phyloP scores from a whole-genome alignment of 1,284 basidiomycete species.

The Puccinia polysora region DNA sequence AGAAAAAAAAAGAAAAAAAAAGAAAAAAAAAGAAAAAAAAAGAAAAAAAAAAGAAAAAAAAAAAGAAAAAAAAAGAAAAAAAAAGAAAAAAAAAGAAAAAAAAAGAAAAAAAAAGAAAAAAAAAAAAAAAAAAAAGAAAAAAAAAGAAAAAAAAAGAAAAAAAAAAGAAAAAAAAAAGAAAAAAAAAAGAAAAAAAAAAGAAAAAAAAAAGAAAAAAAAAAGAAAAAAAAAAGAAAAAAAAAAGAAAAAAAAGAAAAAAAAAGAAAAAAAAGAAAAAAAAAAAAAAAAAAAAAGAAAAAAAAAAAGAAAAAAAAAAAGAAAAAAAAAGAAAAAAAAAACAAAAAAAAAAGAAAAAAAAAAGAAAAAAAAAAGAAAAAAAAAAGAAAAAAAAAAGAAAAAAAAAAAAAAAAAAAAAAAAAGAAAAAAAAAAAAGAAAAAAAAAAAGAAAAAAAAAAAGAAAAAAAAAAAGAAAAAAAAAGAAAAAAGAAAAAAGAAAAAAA shows the following conservation, averaged over 20 bases:
- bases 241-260: slow-evolving; percentile 7
- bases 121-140: not conserved
- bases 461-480: not conserved
- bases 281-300: not conserved
- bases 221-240: not conserved
- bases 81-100: not conserved
- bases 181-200: slow-evolving; percentile 25
- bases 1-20: slow-evolving; percentile 18
- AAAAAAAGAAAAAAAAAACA: slow-evolving; percentile 4
- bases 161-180: not conserved
- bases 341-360: slow-evolving; percentile 15
- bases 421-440: slow-evolving; percentile 4
- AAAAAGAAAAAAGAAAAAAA: no score
- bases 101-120: not conserved
- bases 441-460: slow-evolving; percentile 2
- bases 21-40: not conserved
- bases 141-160: not conserved
- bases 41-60: not conserved
- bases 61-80: not conserved
- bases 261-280: not conserved
- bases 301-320: not conserved
- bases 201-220: not conserved
- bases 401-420: slow-evolving; percentile 3
- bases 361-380: slow-evolving; percentile 13
- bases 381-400: slow-evolving; percentile 9